Conservation (phyloP, 257 asterid genomes). For the Solanum sejunctum region DNA sequence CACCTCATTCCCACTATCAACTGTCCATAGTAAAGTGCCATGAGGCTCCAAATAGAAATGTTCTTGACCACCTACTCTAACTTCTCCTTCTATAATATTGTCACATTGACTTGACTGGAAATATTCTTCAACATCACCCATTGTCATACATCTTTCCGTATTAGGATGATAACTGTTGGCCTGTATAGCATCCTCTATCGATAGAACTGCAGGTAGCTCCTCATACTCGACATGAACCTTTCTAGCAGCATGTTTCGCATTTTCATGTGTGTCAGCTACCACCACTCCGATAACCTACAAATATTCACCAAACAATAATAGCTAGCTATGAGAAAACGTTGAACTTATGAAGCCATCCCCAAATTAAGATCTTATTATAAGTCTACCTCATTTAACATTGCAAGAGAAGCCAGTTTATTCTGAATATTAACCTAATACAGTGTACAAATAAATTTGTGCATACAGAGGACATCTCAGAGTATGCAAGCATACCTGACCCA, state of each 20-base stretch:
- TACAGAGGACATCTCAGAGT: not conserved
- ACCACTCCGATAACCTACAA: slow-evolving; percentile 84
- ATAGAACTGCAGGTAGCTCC: slow-evolving; percentile 72
- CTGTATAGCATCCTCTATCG: slow-evolving; percentile 73
- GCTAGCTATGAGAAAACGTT: not conserved
- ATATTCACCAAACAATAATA: not conserved
- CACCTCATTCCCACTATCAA: slow-evolving; percentile 89
- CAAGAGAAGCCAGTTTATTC: not conserved
- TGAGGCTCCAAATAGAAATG: slow-evolving; percentile 96
- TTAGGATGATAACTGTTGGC: slow-evolving; percentile 68
- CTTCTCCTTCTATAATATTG: slow-evolving; percentile 77
- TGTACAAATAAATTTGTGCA: not conserved
- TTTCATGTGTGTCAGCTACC: slow-evolving; percentile 95
- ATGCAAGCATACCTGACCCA: slow-evolving; percentile 65
- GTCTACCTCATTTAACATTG: not conserved
- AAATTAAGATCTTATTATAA: not conserved
- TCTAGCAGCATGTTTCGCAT: slow-evolving; percentile 81
- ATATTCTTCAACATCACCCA: slow-evolving; percentile 66
- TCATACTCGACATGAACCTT: slow-evolving; percentile 68
- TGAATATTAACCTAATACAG: not conserved
- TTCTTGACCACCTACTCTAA: slow-evolving; percentile 89
- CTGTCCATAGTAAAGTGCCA: slow-evolving; percentile 74
- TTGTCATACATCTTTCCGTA: slow-evolving; percentile 46
- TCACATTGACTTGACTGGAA: slow-evolving; percentile 67
- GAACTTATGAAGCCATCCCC: not conserved